Evolutionary conservation across 140 eudicot species (phyloP).

Genomic region (Flaveria floridana): DNA sequence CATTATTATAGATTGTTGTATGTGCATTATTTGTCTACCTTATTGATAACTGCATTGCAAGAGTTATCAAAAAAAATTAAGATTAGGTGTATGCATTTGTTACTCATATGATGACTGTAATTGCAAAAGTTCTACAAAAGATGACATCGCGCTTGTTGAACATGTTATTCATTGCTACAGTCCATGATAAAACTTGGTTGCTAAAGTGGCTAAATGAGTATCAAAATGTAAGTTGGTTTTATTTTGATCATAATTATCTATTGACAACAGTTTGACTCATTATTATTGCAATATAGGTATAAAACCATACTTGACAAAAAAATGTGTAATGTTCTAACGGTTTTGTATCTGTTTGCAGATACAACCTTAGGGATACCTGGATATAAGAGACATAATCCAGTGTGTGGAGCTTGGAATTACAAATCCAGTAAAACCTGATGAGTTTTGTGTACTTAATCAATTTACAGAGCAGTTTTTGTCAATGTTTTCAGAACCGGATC

Average conservation of each 20-base stretch:
- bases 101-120: not conserved
- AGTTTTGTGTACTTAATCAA: slow-evolving; percentile 88
- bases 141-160: not conserved
- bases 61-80: not conserved
- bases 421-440: slow-evolving; percentile 86
- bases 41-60: not conserved
- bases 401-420: slow-evolving; percentile 92
- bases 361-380: slow-evolving; percentile 93
- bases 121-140: too few relatives aligned
- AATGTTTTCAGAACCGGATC: too few relatives aligned
- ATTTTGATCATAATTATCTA: too few relatives aligned
- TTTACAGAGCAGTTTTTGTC: slow-evolving; percentile 92
- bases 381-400: slow-evolving; percentile 85
- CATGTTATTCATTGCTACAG: not conserved
- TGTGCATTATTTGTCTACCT: too few relatives aligned
- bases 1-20: not conserved
- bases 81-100: not conserved
- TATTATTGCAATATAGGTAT: not conserved
- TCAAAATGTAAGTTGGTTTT: too few relatives aligned
- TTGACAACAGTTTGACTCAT: not conserved
- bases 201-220: too few relatives aligned
- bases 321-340: not conserved
- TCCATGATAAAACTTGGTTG: too few relatives aligned
- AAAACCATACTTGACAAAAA: not conserved
- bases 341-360: slow-evolving; percentile 18